phyloP scores from a whole-genome alignment of 2,329 filamentous ascomycete species.

The Claviceps capensis region DNA sequence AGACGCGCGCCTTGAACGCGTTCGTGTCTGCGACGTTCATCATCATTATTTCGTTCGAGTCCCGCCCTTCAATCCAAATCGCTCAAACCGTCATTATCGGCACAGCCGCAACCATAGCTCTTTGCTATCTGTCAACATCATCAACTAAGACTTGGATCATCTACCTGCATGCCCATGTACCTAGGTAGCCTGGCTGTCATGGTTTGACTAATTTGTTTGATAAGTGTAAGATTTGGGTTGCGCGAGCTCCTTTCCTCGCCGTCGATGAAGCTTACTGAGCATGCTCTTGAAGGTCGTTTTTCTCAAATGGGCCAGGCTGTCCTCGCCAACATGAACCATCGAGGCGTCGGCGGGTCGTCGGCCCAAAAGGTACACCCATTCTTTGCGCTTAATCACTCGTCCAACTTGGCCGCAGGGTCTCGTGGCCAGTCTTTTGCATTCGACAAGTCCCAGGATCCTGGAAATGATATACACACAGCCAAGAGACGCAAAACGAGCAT shows the following conservation, averaged over 20 bases:
- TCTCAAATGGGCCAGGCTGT: constrained; percentile 27
- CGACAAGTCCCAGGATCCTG: neutral
- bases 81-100: neutral
- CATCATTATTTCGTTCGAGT: neutral
- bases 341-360: constrained; percentile 20
- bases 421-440: neutral
- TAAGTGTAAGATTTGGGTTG: neutral
- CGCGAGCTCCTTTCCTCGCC: neutral
- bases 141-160: neutral
- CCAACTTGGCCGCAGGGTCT: constrained; percentile 3
- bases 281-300: neutral
- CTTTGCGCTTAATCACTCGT: constrained; percentile 24
- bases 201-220: neutral
- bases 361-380: constrained; percentile 41
- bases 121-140: neutral
- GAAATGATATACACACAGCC: neutral
- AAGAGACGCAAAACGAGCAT: constrained; percentile 4
- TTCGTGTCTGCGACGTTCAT: too few species aligned
- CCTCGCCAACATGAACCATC: constrained; percentile 31
- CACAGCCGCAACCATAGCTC: neutral
- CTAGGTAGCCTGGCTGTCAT: neutral
- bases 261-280: neutral
- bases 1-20: constrained; percentile 9
- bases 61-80: neutral
- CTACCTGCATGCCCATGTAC: neutral